Percentiles rank a stretch among this genome's conserved stretches.
These are phyloP conservation scores for Hymenotorrendiella dingleyae DNA, from an alignment of 2,329 filamentous ascomycete genomes.

Conservation along the genomic window DNA sequence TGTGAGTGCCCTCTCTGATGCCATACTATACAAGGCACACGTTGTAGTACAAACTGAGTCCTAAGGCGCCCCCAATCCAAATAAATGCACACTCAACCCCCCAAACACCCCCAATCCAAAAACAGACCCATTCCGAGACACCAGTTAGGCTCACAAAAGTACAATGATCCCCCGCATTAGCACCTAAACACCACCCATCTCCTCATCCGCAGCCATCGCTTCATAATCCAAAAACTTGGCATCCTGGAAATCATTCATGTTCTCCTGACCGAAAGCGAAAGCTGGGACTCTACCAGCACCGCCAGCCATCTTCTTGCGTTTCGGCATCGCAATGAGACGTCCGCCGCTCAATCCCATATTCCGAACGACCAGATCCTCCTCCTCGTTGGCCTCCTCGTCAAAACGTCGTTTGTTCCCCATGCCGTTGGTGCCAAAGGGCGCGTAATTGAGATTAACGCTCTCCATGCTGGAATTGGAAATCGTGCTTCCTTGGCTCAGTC, in stretches of 20 bases:
- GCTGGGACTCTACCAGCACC: neutral
- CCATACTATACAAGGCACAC: too few species aligned
- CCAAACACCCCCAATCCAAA: too few species aligned
- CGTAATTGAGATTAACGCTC: neutral
- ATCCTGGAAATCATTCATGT: slow-evolving; percentile 55
- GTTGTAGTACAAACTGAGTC: too few species aligned
- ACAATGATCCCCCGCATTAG: too few species aligned
- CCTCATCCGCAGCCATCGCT: slow-evolving; percentile 19
- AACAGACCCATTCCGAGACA: too few species aligned
- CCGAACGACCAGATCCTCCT: slow-evolving; percentile 15
- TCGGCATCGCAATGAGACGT: slow-evolving; percentile 21
- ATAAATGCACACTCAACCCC: too few species aligned
- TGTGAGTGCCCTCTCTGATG: too few species aligned
- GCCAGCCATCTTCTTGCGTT: slow-evolving; percentile 21
- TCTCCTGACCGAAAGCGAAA: slow-evolving; percentile 38
- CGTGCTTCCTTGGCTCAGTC: slow-evolving; percentile 24
- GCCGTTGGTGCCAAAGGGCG: neutral
- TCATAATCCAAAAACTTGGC: slow-evolving; percentile 55
- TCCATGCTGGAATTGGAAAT: slow-evolving; percentile 13
- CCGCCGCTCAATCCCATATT: slow-evolving; percentile 17
- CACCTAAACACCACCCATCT: slow-evolving; percentile 30
- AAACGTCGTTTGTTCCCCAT: slow-evolving; percentile 22
- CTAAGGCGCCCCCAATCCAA: too few species aligned
- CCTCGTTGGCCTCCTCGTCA: slow-evolving; percentile 25
- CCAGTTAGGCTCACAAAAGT: too few species aligned